A percentile compares a stretch with the other conserved stretches of the same genome.
phyloP scores from a whole-genome alignment of 2,329 filamentous ascomycete species.

The Diaporthe citrichinensis region DNA sequence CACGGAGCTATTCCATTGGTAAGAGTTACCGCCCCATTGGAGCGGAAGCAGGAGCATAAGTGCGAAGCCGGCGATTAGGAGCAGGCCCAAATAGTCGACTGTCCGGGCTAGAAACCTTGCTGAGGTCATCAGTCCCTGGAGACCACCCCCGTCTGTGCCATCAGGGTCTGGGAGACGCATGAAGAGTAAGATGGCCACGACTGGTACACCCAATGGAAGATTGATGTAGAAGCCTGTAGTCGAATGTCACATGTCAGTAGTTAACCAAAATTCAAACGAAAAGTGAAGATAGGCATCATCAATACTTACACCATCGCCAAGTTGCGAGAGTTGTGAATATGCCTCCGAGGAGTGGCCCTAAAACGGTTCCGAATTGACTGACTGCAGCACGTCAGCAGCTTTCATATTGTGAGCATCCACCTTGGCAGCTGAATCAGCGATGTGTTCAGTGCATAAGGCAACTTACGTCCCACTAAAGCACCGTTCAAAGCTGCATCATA shows the following conservation, averaged over 20 bases:
- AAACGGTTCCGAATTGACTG: conserved; percentile 7
- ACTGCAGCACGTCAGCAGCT: not conserved
- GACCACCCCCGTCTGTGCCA: not conserved
- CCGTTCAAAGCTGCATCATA: not conserved
- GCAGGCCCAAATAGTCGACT: not conserved
- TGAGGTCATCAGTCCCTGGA: not conserved
- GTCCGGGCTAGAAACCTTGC: not conserved
- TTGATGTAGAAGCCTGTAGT: conserved; percentile 3
- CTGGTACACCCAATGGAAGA: conserved; percentile 4
- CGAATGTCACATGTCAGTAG: not conserved
- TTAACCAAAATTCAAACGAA: too few relatives aligned
- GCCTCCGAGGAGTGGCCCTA: not conserved
- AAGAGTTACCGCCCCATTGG: conserved; percentile 19
- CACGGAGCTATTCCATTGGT: not conserved
- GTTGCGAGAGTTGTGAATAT: not conserved
- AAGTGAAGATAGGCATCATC: not conserved
- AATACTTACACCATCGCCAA: conserved; percentile 7
- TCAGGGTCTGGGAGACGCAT: conserved; percentile 1
- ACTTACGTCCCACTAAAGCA: not conserved
- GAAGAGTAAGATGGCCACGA: not conserved
- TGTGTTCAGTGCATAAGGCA: not conserved
- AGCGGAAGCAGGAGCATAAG: not conserved
- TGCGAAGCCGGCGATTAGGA: not conserved
- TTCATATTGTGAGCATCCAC: not conserved
- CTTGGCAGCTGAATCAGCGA: not conserved